Evolutionary conservation across 495 filamentous ascomycete genomes (phyloP), one percentile per base, ranked within the genome.

Genomic region (Glonium stellatum): DNA sequence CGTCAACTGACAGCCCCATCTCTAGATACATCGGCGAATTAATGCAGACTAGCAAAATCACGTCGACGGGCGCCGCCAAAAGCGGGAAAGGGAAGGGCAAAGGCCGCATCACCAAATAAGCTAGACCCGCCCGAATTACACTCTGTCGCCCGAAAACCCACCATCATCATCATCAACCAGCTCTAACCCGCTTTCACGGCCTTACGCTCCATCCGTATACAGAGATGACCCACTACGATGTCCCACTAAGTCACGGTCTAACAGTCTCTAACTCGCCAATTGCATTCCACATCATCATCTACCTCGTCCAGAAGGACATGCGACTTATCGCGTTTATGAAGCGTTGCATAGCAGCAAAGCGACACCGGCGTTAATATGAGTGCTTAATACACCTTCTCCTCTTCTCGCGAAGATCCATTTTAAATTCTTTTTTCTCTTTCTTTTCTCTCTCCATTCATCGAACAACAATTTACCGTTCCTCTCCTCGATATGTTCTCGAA

Each of bases 31-130:
- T 90, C 58, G 87, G 87, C 25, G 87, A 89, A 68, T 76, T 90
- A 58, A 89, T 90, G 87, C 82, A 82, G 58, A 89, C 87, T 13
- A 87, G 83, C 70, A 90, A 89, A 69, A 89, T 90, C 65, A 89
- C 87, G 5, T 81, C 85, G 5, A 75, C 77, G 25, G 75, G 75
- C 25, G 68, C 72, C 41, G 62, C 64, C 60, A 64, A 68, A 71
- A 76, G 73, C 36, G 27, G 27, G 27, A 65, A 83, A 78, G 71
- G 69, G 35, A 75, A 73, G 54, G 70, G 69, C 48, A 68, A 68
- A 57, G 60, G 66, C 42, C 59, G 64, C 13, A 36, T 51, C 39
- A 44, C 39, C 4, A 31, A 31, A 31, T 31, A 31, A 31, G 27
- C 27, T 31, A 31, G 27, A 31, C 27, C 27, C 6, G 27, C 27